Evolutionary conservation across 2,329 filamentous ascomycete genomes (phyloP).

Genomic region (Alternaria triticina): DNA sequence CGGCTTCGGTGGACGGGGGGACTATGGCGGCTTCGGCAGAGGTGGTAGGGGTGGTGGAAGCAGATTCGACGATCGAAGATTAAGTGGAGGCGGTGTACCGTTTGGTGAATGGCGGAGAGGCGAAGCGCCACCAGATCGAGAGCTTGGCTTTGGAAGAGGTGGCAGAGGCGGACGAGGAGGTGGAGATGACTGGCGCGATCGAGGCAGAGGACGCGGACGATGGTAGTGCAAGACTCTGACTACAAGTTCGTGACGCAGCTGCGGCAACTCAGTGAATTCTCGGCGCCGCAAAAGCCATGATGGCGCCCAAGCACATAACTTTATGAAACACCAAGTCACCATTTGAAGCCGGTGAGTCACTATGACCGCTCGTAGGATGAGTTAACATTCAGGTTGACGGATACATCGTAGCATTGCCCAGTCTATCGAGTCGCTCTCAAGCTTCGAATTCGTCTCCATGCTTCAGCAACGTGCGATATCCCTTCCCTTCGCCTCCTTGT

Average conservation of each 20-base stretch:
- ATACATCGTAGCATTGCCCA: too few species aligned
- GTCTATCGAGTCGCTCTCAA: too few species aligned
- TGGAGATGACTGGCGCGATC: constrained; percentile 38
- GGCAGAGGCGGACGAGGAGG: constrained; percentile 50
- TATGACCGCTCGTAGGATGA: too few species aligned
- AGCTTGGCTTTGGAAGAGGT: constrained; percentile 34
- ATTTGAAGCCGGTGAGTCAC: too few species aligned
- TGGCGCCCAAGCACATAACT: too few species aligned
- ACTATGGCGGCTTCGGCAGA: constrained; percentile 34
- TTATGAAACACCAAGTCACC: too few species aligned
- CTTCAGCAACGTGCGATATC: too few species aligned
- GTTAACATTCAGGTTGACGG: too few species aligned
- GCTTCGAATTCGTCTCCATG: too few species aligned
- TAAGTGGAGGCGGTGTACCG: constrained; percentile 53
- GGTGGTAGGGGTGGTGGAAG: constrained; percentile 48
- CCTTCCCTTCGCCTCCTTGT: too few species aligned
- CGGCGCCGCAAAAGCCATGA: too few species aligned
- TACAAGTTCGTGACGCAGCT: fast-evolving
- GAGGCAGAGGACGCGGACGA: constrained; percentile 40
- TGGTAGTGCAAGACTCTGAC: constrained; percentile 26
- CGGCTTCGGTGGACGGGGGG: constrained; percentile 43
- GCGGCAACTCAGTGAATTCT: too few species aligned
- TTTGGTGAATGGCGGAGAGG: constrained; percentile 72
- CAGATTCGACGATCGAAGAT: constrained; percentile 44
- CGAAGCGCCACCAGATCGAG: constrained; percentile 64